Base-by-base conservation (phyloP, 169 alveolate species). In the Eimeria maxima region DNA sequence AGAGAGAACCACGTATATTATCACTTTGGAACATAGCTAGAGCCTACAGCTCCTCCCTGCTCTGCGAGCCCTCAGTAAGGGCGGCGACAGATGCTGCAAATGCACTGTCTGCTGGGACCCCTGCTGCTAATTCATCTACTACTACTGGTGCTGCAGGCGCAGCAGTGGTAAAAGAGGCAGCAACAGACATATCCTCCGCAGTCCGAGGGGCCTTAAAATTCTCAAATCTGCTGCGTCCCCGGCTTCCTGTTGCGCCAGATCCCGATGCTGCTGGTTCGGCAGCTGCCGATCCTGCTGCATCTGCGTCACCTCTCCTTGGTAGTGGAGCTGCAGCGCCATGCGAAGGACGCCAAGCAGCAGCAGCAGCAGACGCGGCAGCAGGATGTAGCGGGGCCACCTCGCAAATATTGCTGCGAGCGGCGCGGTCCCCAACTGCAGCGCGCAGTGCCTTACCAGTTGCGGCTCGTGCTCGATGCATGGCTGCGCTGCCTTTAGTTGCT, bases 201-300 rank as follows among this genome's bases (percentile, higher is more conserved):
- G 42, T 65, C 14, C 22, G 74, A 16, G 74, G 74, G 3, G 74
- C 22, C 86, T 29, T 55, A 2, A 0, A 53, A 22, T 74, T 44
- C 55, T 74, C 60, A 33, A 42, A 74, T 33, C 86, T 74, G 60
- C 55, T 74, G 86, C 86, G 86, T 55, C 55, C 55, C 27, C 86
- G 55, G 18, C 55, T 27, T 55, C 29, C 86, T 33, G 55, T 55
- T 74, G 86, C 86, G 7, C 47, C 83, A 6, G 83, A 11, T 33
- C 47, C 69, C 20, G 69, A 8, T 60, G 69, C 69, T 11, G 20
- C 69, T 60, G 13, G 27, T 18, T 11, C 7, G 8, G 2, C 27
- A 60, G 69, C n/a, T 5, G 38, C 38, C 1, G 6, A 8, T 20
- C 20, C 86, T 74, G 86, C 55, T 18, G 86, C 86, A 0, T 20